Percentiles rank a stretch among this genome's conserved stretches.
Evolutionary conservation across 2,329 filamentous ascomycete species (phyloP).

Genomic region (Chaetomium strumarium): DNA sequence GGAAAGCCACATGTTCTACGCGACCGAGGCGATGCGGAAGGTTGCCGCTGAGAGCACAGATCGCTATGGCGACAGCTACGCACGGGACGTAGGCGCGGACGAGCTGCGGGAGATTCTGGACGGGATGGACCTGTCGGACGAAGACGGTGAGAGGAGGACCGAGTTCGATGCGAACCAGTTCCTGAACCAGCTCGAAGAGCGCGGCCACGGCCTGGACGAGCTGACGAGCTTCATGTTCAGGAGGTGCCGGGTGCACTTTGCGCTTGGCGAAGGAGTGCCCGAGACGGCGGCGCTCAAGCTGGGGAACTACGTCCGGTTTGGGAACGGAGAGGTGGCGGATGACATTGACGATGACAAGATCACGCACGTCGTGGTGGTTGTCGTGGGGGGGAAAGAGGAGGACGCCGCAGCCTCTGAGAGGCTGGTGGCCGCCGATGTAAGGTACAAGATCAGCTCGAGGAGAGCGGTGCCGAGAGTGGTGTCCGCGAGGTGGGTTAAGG

Average conservation of each 20-base stretch:
- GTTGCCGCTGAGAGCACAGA: constrained; percentile 62
- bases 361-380: constrained; percentile 73
- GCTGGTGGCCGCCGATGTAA: constrained; percentile 38
- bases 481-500: constrained; percentile 63
- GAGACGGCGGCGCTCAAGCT: constrained; percentile 39
- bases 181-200: constrained; percentile 49
- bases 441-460: constrained; percentile 40
- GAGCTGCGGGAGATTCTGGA: constrained; percentile 39
- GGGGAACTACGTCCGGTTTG: constrained; percentile 60
- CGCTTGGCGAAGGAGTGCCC: constrained; percentile 26
- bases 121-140: constrained; percentile 17
- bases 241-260: constrained; percentile 39
- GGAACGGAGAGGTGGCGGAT: constrained; percentile 53
- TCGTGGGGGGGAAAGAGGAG: constrained; percentile 43
- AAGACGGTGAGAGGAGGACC: no score
- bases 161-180: constrained; percentile 43
- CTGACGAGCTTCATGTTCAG: constrained; percentile 50
- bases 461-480: constrained; percentile 62
- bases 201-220: constrained; percentile 47
- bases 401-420: constrained; percentile 30
- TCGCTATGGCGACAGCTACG: constrained; percentile 75
- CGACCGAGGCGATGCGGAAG: constrained; percentile 48
- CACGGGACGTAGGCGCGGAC: constrained; percentile 47
- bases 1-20: constrained; percentile 65
- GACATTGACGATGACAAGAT: constrained; percentile 46